Base-by-base conservation (phyloP, 1,284 basidiomycete genomes). In the Boletus semigastroideus region DNA sequence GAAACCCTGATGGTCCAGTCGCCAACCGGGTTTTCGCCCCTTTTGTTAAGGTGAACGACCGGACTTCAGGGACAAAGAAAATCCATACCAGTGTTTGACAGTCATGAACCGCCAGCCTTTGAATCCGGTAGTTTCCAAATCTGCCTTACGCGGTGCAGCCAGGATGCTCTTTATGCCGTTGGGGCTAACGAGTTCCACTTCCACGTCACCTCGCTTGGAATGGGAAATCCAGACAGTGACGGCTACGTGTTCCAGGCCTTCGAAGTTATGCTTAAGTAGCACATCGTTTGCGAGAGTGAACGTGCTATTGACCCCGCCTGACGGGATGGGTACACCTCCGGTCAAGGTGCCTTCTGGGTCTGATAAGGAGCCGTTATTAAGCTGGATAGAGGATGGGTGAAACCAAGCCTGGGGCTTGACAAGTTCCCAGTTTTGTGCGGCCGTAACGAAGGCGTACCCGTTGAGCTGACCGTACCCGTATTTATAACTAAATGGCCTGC, bases 31-130 rank as follows among this genome's bases (percentile, higher is more conserved):
- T 90, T 79, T 73, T 99, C 97, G 44, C 90, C 94, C 94, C 93
- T 96, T 59, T 40, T 36, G 48, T 47, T 27, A 58, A 20, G 37
- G 40, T 71, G n/a, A 71, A 49, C 34, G 31, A 46, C 42, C 22
- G 34, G 45, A 10, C 25, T 19, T 49, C 36, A n/a, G 16, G 30
- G 30, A 19, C 42, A 47, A 48, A 16, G 50, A 33, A 13, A 7
- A 49, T 12, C 31, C 36, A 65, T 54, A 94, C 97, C 97, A 99
- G 69, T 99, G 97, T 72, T 99, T 99, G 51, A 99, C 84, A 22
- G 87, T 85, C 95, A 98, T 99, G 69, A 99, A 99, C 19, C 84
- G 89, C 97, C 97, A 99, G 0, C 94, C 95, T 25, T 85, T 84
- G 69, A 83, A 97, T 6, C 97, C 97, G 11, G 77, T 79, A 5